Evolutionary conservation across 2,329 filamentous ascomycete species (phyloP).

Genomic region (Daldinia sp.): DNA sequence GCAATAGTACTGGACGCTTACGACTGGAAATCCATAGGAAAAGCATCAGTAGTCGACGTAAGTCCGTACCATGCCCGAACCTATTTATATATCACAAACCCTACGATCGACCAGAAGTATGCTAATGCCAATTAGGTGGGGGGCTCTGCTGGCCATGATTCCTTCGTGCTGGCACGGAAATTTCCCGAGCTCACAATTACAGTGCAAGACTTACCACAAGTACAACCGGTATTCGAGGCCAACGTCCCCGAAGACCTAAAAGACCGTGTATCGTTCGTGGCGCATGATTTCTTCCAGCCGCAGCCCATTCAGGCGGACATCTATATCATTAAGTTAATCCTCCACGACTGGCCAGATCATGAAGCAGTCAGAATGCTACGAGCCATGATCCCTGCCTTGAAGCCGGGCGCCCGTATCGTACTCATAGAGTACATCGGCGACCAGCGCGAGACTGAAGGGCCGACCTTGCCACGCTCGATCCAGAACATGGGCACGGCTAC

Average conservation of each 20-base stretch:
- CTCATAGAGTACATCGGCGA: slow-evolving; percentile 52
- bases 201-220: slow-evolving; percentile 56
- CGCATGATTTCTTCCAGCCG: slow-evolving; percentile 52
- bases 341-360: slow-evolving; percentile 64
- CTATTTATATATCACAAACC: neutral
- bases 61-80: slow-evolving; percentile 35
- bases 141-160: slow-evolving; percentile 54
- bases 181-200: slow-evolving; percentile 53
- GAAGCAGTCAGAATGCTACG: slow-evolving; percentile 52
- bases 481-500: slow-evolving; percentile 52
- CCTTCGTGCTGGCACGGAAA: slow-evolving; percentile 51
- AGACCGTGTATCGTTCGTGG: slow-evolving; percentile 48
- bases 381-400: slow-evolving; percentile 54
- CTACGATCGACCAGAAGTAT: neutral
- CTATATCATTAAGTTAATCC: slow-evolving; percentile 62
- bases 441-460: slow-evolving; percentile 42
- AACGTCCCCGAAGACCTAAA: slow-evolving; percentile 48
- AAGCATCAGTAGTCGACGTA: slow-evolving; percentile 52
- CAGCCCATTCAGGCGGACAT: slow-evolving; percentile 54
- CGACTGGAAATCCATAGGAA: slow-evolving; percentile 50
- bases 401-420: slow-evolving; percentile 52
- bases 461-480: slow-evolving; percentile 47
- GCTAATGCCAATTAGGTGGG: slow-evolving; percentile 47
- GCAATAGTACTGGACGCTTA: slow-evolving; percentile 44
- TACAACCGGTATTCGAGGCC: slow-evolving; percentile 48